Conservation (phyloP, 768 basidiomycete species). For the Hypholoma sublateritium region DNA sequence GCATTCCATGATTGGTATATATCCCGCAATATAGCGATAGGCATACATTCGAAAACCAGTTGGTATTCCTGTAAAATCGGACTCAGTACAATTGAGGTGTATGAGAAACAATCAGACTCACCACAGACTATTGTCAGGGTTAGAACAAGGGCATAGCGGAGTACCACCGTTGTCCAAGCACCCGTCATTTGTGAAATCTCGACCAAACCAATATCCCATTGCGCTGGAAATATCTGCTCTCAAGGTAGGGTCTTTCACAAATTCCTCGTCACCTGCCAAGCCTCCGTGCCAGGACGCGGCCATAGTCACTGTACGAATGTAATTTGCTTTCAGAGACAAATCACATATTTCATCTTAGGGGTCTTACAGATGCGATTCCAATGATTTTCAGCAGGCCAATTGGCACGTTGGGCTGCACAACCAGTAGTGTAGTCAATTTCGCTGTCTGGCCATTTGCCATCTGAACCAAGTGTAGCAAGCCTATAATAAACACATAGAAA, state of each 20-base stretch:
- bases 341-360: background rate
- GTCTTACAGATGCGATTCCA: constrained; percentile 53
- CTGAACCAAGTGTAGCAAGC: constrained; percentile 44
- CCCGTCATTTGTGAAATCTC: constrained; percentile 52
- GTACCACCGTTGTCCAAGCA: constrained; percentile 60
- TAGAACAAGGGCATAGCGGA: constrained; percentile 52
- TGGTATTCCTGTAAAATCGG: constrained; percentile 49
- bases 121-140: constrained; percentile 45
- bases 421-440: constrained; percentile 65
- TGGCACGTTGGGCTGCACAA: constrained; percentile 60
- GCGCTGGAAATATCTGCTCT: constrained; percentile 43
- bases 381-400: constrained; percentile 67
- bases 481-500: constrained; percentile 24
- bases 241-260: constrained; percentile 39
- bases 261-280: constrained; percentile 37
- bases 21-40: constrained; percentile 13
- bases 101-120: constrained; percentile 12
- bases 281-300: constrained; percentile 60
- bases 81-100: constrained; percentile 5
- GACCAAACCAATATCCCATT: constrained; percentile 64
- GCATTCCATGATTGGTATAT: background rate
- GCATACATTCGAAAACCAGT: constrained; percentile 69
- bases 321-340: constrained; percentile 1
- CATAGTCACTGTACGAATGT: constrained; percentile 43
- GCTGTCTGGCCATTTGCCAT: constrained; percentile 54